Base-by-base conservation (phyloP, 1,284 basidiomycete species). In the Ustilago sp. region DNA sequence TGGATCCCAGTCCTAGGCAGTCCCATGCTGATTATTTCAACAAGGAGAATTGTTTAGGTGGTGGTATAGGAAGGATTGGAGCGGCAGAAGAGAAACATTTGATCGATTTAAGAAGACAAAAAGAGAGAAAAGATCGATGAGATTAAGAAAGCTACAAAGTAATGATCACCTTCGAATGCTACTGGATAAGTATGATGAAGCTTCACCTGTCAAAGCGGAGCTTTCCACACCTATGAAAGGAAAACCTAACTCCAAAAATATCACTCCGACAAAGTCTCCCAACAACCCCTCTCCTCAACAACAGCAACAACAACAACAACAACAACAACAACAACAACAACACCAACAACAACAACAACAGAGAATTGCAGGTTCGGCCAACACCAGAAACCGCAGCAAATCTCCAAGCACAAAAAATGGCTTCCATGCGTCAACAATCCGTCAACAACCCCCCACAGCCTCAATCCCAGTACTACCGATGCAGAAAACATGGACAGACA, bases 141-240 rank as follows among this genome's bases (percentile, higher is more conserved):
- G 83, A 93, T 99, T 80, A 99, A 99, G 89, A 93, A 94, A 87
- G 94, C 94, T 81, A 98, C 95, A 0, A 95, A 96, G 81, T 99
- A n/a, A 93, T 87, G 94, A 99, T 86, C 91, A 91, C 32, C 96
- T 95, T 17, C 91, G 93, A 59, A 93, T 92, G 80, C 89, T 99
- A 54, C 89, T 99, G 15, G 94, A 98, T 85, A 91, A 91, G 68
- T 98, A 98, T 83, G 96, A 97, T 74, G 92, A 93, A 47, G 84
- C 8, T 68, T 87, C 35, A 80, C 88, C 23, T 28, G 23, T 28
- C 17, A 5, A 68, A 61, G 19, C 55, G 50, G 32, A 55, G 59
- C 52, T 48, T 36, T 52, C 58, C 17, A 73, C 70, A 5, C 70
- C 70, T 5, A 59, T 54, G 9, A 73, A 73, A 34, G 64, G 54